Evolutionary conservation across 2,329 filamentous ascomycete genomes (phyloP).

Genomic region (Apiospora sp.): DNA sequence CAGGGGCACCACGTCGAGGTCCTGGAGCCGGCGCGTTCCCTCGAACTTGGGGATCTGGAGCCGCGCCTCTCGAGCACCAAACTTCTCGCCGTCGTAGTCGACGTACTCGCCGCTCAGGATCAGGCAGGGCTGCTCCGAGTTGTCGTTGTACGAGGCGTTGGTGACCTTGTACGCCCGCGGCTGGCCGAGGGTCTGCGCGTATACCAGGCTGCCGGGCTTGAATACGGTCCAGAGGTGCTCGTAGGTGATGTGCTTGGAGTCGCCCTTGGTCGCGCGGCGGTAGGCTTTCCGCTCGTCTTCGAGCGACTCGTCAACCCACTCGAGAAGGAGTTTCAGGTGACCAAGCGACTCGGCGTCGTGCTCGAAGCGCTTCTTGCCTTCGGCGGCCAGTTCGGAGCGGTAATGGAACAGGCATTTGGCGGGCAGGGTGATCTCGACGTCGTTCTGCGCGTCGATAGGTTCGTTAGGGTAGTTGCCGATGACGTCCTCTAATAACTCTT

Average conservation of each 20-base stretch:
- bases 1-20: constrained; percentile 42
- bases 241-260: constrained; percentile 37
- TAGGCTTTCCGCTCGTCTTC: constrained; percentile 42
- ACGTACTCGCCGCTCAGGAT: constrained; percentile 38
- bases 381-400: constrained; percentile 34
- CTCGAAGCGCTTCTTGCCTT: constrained; percentile 39
- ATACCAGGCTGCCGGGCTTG: constrained; percentile 38
- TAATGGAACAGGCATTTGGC: constrained; percentile 41
- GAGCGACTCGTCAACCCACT: constrained; percentile 44
- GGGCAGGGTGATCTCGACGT: constrained; percentile 35
- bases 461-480: constrained; percentile 37
- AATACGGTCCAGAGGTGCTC: constrained; percentile 43
- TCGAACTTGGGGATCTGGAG: constrained; percentile 40
- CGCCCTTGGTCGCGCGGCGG: constrained; percentile 35
- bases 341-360: constrained; percentile 35
- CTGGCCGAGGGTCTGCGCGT: constrained; percentile 36
- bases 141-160: constrained; percentile 31
- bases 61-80: constrained; percentile 37
- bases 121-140: constrained; percentile 38
- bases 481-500: constrained; percentile 38
- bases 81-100: constrained; percentile 47
- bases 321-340: constrained; percentile 39
- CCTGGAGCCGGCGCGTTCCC: constrained; percentile 36
- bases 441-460: constrained; percentile 34
- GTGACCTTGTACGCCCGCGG: constrained; percentile 41